These are phyloP conservation scores for Saxophila tyrrhenica DNA, from an alignment of 495 filamentous ascomycete genomes.

Conservation along the genomic window DNA sequence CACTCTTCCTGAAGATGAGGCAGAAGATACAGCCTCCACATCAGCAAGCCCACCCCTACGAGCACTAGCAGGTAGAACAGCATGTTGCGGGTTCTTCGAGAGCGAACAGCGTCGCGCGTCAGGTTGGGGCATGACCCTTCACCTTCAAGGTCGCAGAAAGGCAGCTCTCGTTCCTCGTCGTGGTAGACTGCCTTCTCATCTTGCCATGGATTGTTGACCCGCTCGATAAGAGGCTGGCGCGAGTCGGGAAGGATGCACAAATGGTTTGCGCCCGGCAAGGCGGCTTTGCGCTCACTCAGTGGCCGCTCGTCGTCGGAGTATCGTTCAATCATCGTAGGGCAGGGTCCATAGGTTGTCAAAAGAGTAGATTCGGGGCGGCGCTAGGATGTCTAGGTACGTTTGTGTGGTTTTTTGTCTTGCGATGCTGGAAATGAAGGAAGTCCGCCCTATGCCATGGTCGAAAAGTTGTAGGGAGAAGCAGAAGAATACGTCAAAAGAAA, in stretches of 20 bases:
- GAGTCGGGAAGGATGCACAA: background rate
- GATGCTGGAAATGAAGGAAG: too few species aligned
- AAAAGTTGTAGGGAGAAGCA: too few species aligned
- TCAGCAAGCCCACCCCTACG: background rate
- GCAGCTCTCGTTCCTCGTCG: background rate
- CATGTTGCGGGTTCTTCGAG: constrained; percentile 8
- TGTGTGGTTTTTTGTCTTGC: too few species aligned
- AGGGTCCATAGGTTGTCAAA: background rate
- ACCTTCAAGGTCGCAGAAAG: constrained; percentile 6
- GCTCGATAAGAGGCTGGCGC: background rate
- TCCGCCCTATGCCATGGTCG: too few species aligned
- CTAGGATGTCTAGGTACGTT: too few species aligned
- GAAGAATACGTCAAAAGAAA: too few species aligned
- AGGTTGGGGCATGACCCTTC: constrained; percentile 5
- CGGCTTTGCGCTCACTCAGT: background rate
- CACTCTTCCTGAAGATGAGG: background rate
- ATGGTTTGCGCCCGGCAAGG: background rate
- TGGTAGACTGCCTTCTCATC: background rate
- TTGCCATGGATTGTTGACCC: constrained; percentile 1
- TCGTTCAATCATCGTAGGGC: background rate
- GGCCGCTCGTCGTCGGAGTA: background rate
- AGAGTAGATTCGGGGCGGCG: too few species aligned
- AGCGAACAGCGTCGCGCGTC: background rate
- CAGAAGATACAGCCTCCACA: constrained; percentile 2
- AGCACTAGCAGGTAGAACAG: background rate